Conservation (phyloP, 2,329 filamentous ascomycete genomes). For the Calonectria leucothoes region DNA sequence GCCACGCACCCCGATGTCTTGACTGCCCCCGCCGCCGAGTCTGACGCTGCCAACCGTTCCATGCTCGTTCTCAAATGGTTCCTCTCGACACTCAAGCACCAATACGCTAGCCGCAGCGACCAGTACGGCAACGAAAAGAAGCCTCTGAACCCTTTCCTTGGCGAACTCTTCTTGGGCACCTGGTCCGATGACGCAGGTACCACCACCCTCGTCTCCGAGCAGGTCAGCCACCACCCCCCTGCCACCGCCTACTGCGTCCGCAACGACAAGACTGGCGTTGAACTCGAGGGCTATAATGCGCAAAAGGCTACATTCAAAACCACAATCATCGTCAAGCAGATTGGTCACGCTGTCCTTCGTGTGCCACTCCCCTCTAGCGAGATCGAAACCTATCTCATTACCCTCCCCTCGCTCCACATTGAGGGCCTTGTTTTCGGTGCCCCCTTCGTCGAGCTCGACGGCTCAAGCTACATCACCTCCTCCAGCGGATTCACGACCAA, state of each 20-base stretch:
- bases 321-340: slow-evolving; percentile 95
- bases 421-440: slow-evolving; percentile 89
- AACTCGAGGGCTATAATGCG: slow-evolving; percentile 89
- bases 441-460: slow-evolving; percentile 92
- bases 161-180: slow-evolving; percentile 91
- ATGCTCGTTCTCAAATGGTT: slow-evolving; percentile 97
- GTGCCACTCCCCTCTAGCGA: slow-evolving; percentile 64
- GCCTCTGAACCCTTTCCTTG: slow-evolving; percentile 94
- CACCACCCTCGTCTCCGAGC: slow-evolving; percentile 90
- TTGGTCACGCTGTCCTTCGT: slow-evolving; percentile 87
- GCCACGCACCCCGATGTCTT: slow-evolving; percentile 82
- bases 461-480: slow-evolving; percentile 85
- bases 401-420: slow-evolving; percentile 90
- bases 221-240: slow-evolving; percentile 94
- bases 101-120: slow-evolving; percentile 81
- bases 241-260: slow-evolving; percentile 94
- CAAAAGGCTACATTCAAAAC: slow-evolving; percentile 95
- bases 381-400: slow-evolving; percentile 86
- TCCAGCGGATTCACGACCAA: slow-evolving; percentile 88
- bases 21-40: slow-evolving; percentile 82
- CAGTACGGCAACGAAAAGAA: slow-evolving; percentile 94
- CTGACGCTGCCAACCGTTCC: slow-evolving; percentile 84
- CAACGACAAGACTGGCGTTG: slow-evolving; percentile 85
- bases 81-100: slow-evolving; percentile 90
- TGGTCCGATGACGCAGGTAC: slow-evolving; percentile 88